A percentile compares a stretch with the other conserved stretches of the same genome.
Evolutionary conservation across 164 flowering plant genomes (phyloP).

Genomic region (Akebia trifoliata): DNA sequence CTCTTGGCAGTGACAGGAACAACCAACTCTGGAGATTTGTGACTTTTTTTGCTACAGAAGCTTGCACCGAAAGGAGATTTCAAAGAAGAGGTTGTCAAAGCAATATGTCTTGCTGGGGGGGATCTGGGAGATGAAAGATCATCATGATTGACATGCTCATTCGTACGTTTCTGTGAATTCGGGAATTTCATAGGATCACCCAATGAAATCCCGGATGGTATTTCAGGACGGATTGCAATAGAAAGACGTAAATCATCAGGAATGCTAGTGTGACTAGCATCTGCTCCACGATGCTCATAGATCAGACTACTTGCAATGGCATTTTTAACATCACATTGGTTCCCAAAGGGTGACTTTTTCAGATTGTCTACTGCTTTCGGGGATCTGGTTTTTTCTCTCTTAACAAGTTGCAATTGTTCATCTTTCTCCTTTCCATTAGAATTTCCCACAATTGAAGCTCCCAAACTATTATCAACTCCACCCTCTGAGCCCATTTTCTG

Average conservation of each 20-base stretch:
- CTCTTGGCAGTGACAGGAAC: constrained; percentile 11
- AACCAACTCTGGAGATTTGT: constrained; percentile 6
- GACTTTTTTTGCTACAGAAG: not conserved
- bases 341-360: not conserved
- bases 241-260: constrained; percentile 7
- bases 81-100: not conserved
- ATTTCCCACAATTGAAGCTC: constrained; percentile 18
- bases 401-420: not conserved
- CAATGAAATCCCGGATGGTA: constrained; percentile 1
- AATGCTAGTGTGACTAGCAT: constrained; percentile 1
- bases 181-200: not conserved
- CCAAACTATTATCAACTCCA: constrained; percentile 5
- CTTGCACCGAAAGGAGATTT: not conserved
- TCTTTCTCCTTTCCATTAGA: constrained; percentile 5
- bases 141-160: not conserved
- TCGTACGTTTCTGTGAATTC: not conserved
- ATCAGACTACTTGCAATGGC: not conserved
- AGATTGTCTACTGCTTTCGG: constrained; percentile 5
- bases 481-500: not conserved
- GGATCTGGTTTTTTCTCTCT: constrained; percentile 1
- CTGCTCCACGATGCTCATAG: constrained; percentile 1
- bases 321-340: not conserved
- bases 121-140: constrained; percentile 7
- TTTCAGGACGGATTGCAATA: not conserved
- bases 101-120: not conserved